Evolutionary conservation across 2,329 filamentous ascomycete species (phyloP), one percentile per base, ranked within the genome.

Genomic region (Pestalotiopsis sp.): DNA sequence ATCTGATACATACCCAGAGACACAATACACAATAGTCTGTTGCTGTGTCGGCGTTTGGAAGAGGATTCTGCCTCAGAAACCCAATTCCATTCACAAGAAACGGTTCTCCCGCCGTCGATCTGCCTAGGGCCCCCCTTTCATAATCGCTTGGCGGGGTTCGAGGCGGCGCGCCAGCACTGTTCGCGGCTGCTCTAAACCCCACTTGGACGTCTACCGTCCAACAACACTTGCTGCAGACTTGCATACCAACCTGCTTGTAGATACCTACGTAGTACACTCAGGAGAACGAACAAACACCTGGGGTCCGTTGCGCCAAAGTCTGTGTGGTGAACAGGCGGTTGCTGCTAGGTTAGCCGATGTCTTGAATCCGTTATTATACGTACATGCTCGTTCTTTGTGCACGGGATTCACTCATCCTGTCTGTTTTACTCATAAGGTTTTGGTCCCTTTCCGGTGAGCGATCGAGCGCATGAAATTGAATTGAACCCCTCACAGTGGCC

Each of bases 71-170:
- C 45, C n/a, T 52, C 45, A 52, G 45, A n/a, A 52, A 52, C 45
- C 45, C 17, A n/a, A 52, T 7, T n/a, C 7, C 20, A 17, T n/a
- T n/a, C 45, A 7, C 45, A 52, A 52, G 17, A 20, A 52, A 20
- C 45, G 45, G 45, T 20, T 52, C 45, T 62, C 59, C 59, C 20
- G n/a, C 59, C 27, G 59, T 20, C 31, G 59, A 62, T 62, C 59
- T 23, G 59, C 59, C 45, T 52, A 62, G n/a, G 59, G 20, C 27
- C 59, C 31, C 59, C 59, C 59, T 62, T 62, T 62, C 59, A 38
- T 39, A 20, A 39, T 39, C 59, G 38, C 59, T 62, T 36, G 59
- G 59, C 59, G 59, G 59, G 59, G 27, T 36, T 52, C 45, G 45
- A 52, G 17, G 45, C 31, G 31, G 31, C 45, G n/a, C 45, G n/a